Evolutionary conservation across 257 asterid species (phyloP), one percentile per base, ranked within the genome.

Genomic region (Scutellaria baicalensis): DNA sequence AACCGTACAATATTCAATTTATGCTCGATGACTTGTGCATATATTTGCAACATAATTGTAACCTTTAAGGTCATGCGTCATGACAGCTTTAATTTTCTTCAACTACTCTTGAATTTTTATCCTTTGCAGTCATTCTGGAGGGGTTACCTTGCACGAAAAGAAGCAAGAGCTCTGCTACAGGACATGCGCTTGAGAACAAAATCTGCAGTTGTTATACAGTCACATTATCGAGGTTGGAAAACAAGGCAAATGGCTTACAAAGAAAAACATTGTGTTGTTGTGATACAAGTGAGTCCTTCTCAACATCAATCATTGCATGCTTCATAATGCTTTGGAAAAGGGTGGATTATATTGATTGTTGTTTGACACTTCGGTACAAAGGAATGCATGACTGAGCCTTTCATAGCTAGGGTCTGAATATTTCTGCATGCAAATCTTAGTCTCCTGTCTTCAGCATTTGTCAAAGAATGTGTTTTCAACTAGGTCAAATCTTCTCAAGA

Each of bases 131-230:
- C 98, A 14, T 80, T 76, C 82, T 89, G 96, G 96, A 94, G 81
- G 78, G 99, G 97, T 17, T 94, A 84, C 84, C 80, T 83, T 71
- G 93, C 94, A 35, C 81, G 99, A 43, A 91, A 89, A 81, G 76
- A 84, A n/a, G 79, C 95, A n/a, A 85, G 77, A 79, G 91, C 56
- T 44, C 89, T 88, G 76, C 78, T 94, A 69, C 76, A 51, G 48
- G 93, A 94, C 57, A 69, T 94, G 77, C 89, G 96, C 38, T 70
- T 64, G 50, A 68, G 75, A 79, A 76, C 84, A 64, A 78, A 69
- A 65, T 78, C 90, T 9, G 93, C 85, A 38, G 70, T 85, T 78
- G 56, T 83, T 58, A 86, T 91, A 74, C 99, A 93, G 69, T 82
- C 92, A 14, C 81, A 86, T 74, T 57, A 81, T 65, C 89, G 96